These are phyloP conservation scores for Pyrus bretschneideri DNA, from an alignment of 306 rosid species.

Conservation along the genomic window DNA sequence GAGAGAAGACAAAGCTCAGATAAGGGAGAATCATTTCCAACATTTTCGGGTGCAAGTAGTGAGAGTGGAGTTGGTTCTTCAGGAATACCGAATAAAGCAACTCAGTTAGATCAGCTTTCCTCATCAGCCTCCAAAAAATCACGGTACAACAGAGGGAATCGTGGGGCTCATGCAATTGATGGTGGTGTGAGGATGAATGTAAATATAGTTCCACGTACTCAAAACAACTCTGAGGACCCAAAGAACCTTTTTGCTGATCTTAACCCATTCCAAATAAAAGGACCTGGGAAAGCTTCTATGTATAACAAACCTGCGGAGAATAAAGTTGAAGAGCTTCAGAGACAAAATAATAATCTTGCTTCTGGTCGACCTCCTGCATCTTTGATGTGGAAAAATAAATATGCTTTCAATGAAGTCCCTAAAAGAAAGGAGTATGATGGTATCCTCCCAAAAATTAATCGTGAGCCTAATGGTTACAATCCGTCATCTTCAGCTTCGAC, in stretches of 20 bases:
- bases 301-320: slow-evolving; percentile 57
- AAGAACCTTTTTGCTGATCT: slow-evolving; percentile 81
- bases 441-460: slow-evolving; percentile 34
- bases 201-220: slow-evolving; percentile 77
- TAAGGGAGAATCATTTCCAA: slow-evolving; percentile 41
- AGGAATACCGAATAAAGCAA: slow-evolving; percentile 29
- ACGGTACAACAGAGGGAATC: slow-evolving; percentile 61
- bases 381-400: slow-evolving; percentile 71
- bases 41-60: slow-evolving; percentile 34
- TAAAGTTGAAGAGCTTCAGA: slow-evolving; percentile 54
- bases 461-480: slow-evolving; percentile 56
- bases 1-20: slow-evolving; percentile 48
- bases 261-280: slow-evolving; percentile 85
- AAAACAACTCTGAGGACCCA: slow-evolving; percentile 55
- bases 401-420: slow-evolving; percentile 73
- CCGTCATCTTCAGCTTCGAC: slow-evolving; percentile 47
- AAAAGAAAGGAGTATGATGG: slow-evolving; percentile 43
- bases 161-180: slow-evolving; percentile 59
- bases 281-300: slow-evolving; percentile 63
- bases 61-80: slow-evolving; percentile 48
- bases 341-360: slow-evolving; percentile 36
- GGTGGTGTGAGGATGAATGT: slow-evolving; percentile 64
- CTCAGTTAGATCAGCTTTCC: slow-evolving; percentile 39
- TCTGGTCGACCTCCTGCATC: slow-evolving; percentile 62
- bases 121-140: slow-evolving; percentile 46